Percentiles rank a stretch among this genome's conserved stretches.
phyloP scores from a whole-genome alignment of 2,329 filamentous ascomycete species.

The Diaporthe vexans region DNA sequence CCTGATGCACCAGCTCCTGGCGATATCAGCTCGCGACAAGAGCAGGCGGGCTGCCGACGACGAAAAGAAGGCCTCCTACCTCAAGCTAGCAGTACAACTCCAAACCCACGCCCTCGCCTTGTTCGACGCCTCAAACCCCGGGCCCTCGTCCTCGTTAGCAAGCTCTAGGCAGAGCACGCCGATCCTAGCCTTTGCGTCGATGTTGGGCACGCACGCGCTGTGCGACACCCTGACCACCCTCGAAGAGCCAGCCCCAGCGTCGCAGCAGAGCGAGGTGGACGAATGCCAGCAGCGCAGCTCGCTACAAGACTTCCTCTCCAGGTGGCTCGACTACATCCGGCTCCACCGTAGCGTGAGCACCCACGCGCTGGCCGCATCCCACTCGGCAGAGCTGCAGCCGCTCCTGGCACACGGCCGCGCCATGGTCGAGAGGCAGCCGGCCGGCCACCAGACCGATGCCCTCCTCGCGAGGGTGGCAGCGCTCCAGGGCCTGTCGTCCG shows the following conservation, averaged over 20 bases:
- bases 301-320: slow-evolving; percentile 51
- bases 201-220: slow-evolving; percentile 62
- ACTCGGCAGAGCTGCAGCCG: slow-evolving; percentile 51
- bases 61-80: slow-evolving; percentile 45
- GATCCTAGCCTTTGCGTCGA: slow-evolving; percentile 59
- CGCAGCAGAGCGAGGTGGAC: not conserved
- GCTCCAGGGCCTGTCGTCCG: slow-evolving; percentile 22
- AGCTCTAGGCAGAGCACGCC: slow-evolving; percentile 53
- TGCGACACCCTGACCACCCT: slow-evolving; percentile 59
- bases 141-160: slow-evolving; percentile 41
- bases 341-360: slow-evolving; percentile 59
- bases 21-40: slow-evolving; percentile 50
- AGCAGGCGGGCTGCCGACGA: slow-evolving; percentile 49
- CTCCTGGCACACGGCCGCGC: slow-evolving; percentile 42
- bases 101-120: slow-evolving; percentile 50
- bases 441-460: slow-evolving; percentile 18
- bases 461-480: slow-evolving; percentile 6
- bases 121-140: slow-evolving; percentile 49
- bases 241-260: slow-evolving; percentile 53
- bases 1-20: slow-evolving; percentile 54
- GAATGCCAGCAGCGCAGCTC: slow-evolving; percentile 6
- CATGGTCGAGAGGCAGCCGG: not conserved
- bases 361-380: slow-evolving; percentile 52
- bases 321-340: slow-evolving; percentile 56
- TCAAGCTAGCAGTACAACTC: slow-evolving; percentile 47